Conservation (phyloP, 2,329 filamentous ascomycete species). For the Penicillium frequentans region DNA sequence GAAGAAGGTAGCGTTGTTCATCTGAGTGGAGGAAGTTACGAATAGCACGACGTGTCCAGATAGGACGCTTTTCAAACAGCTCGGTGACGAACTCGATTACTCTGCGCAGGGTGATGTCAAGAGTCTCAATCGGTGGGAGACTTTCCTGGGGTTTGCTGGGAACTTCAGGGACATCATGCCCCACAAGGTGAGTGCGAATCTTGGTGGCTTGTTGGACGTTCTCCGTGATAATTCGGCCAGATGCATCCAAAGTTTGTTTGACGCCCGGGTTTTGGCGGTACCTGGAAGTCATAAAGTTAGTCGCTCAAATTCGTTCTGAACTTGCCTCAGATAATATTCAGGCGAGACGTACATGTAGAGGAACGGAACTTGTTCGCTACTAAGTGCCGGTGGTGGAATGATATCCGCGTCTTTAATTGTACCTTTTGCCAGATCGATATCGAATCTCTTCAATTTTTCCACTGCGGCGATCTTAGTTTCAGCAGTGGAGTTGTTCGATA, state of each 20-base stretch:
- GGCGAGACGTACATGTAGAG: conserved; percentile 49
- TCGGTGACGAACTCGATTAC: conserved; percentile 64
- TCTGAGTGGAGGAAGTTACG: conserved; percentile 65
- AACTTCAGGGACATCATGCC: conserved; percentile 62
- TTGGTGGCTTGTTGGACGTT: conserved; percentile 59
- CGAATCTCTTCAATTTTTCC: conserved; percentile 63
- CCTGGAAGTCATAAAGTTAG: conserved; percentile 43
- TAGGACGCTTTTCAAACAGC: conserved; percentile 71
- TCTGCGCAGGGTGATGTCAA: conserved; percentile 60
- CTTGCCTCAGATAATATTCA: neutral
- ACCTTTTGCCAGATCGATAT: conserved; percentile 64
- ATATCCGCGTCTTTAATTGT: conserved; percentile 64
- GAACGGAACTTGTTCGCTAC: conserved; percentile 72
- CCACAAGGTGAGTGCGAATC: conserved; percentile 59
- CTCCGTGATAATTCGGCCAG: conserved; percentile 60
- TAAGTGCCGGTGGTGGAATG: conserved; percentile 76
- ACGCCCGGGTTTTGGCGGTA: conserved; percentile 86
- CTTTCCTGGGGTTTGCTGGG: conserved; percentile 62
- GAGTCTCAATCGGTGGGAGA: conserved; percentile 50
- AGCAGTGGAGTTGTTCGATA: neutral
- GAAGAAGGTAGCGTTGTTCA: conserved; percentile 58
- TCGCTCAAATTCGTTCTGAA: neutral
- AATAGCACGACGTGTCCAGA: conserved; percentile 83
- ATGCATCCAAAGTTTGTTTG: conserved; percentile 58
- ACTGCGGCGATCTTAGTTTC: conserved; percentile 37